These are phyloP conservation scores for Aspergillus incahuasiensis DNA, from an alignment of 495 filamentous ascomycete species.

Conservation along the genomic window DNA sequence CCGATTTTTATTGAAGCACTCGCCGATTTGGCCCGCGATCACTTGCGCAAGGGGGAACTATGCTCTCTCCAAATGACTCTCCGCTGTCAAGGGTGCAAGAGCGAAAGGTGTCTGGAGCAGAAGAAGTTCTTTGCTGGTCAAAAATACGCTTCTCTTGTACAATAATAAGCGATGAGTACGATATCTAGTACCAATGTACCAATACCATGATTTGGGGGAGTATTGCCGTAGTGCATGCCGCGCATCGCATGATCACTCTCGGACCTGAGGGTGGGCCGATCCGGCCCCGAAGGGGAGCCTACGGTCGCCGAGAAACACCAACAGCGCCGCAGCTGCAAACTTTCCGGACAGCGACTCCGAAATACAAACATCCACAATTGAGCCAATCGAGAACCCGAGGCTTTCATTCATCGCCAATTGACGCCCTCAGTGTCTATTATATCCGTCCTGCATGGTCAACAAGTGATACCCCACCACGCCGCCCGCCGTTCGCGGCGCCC, in stretches of 20 bases:
- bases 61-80: conserved; percentile 82
- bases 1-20: conserved; percentile 88
- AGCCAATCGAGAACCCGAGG: conserved; percentile 2
- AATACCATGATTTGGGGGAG: neutral
- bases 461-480: conserved; percentile 4
- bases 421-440: neutral
- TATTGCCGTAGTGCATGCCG: neutral
- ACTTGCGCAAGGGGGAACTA: conserved; percentile 64
- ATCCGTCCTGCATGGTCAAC: conserved; percentile 7
- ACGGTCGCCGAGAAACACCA: conserved; percentile 25
- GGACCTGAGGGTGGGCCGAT: conserved; percentile 16
- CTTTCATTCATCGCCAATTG: too few species aligned
- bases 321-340: conserved; percentile 12
- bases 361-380: neutral
- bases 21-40: conserved; percentile 76
- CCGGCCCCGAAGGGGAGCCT: neutral
- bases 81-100: conserved; percentile 91
- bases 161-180: conserved; percentile 16
- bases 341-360: conserved; percentile 12
- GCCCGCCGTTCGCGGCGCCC: conserved; percentile 24
- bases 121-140: conserved; percentile 85
- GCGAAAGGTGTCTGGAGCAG: conserved; percentile 80
- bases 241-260: neutral
- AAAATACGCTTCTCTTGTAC: conserved; percentile 31
- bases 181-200: neutral